A percentile compares a stretch with the other conserved stretches of the same genome.
phyloP scores from a whole-genome alignment of 1,139 yeast genomes.

The Arxiozyma slooffiae region DNA sequence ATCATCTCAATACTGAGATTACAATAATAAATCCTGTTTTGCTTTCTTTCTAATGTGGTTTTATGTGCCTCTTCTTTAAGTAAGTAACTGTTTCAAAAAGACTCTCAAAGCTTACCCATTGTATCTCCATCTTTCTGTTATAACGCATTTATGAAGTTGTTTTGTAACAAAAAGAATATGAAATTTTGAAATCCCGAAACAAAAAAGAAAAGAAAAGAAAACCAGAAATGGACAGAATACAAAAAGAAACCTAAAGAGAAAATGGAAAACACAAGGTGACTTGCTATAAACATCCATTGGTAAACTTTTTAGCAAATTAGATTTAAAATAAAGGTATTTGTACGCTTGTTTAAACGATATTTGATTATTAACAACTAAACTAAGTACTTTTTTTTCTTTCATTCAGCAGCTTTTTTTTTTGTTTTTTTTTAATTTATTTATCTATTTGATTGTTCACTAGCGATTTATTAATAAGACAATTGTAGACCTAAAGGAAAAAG shows the following conservation, averaged over 20 bases:
- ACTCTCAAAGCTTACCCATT: background rate
- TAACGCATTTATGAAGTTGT: background rate
- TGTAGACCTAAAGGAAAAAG: background rate
- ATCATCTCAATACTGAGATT: too few relatives aligned
- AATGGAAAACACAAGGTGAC: background rate
- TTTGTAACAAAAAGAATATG: background rate
- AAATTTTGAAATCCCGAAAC: background rate
- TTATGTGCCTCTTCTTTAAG: background rate
- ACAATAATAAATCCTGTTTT: too few relatives aligned
- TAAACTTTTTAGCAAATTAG: too few relatives aligned
- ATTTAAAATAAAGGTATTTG: too few relatives aligned
- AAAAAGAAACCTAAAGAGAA: too few relatives aligned
- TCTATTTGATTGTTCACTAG: too few relatives aligned
- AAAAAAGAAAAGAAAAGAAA: too few relatives aligned
- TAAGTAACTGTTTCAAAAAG: background rate
- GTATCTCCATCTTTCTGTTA: background rate
- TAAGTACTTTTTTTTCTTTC: background rate
- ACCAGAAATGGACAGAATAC: background rate
- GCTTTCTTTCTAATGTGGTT: too few relatives aligned
- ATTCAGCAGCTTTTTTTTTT: background rate
- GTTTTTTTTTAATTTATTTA: too few relatives aligned
- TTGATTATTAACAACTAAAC: too few relatives aligned
- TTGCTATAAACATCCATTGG: background rate
- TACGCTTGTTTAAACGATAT: too few relatives aligned
- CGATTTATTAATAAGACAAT: too few relatives aligned